Evolutionary conservation across 805 yeast genomes (phyloP).

Genomic region (Metschnikowia gelsemii): DNA sequence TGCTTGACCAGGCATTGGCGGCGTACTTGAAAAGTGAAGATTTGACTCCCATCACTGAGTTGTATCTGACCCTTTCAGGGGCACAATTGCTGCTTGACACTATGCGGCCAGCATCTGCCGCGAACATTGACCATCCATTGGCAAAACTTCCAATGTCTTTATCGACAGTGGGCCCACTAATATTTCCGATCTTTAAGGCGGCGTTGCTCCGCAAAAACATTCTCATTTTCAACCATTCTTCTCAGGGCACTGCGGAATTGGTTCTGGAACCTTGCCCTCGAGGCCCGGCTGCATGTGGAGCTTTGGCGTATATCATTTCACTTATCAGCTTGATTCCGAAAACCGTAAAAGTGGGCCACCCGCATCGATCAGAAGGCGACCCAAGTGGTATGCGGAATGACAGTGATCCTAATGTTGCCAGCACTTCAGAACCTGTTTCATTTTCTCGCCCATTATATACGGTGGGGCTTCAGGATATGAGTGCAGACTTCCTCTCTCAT

Average conservation of each 20-base stretch:
- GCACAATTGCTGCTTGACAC: slow-evolving; percentile 2
- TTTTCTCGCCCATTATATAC: slow-evolving; percentile 56
- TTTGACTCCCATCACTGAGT: slow-evolving; percentile 20
- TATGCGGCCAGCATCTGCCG: slow-evolving; percentile 20
- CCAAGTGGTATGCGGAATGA: too few species aligned
- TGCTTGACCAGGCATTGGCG: slow-evolving; percentile 30
- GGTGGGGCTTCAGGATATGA: slow-evolving; percentile 56
- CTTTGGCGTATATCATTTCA: slow-evolving; percentile 57
- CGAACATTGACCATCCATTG: slow-evolving; percentile 39
- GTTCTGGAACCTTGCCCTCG: slow-evolving; percentile 11
- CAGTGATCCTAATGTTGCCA: too few species aligned
- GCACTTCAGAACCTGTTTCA: too few species aligned
- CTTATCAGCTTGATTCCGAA: slow-evolving; percentile 63
- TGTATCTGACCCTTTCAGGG: slow-evolving; percentile 19
- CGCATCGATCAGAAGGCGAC: too few species aligned
- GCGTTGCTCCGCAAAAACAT: slow-evolving; percentile 58
- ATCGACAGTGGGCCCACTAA: slow-evolving; percentile 58
- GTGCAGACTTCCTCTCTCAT: slow-evolving; percentile 21
- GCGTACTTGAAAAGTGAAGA: slow-evolving; percentile 24
- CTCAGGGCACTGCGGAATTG: slow-evolving; percentile 11
- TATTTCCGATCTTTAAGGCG: slow-evolving; percentile 63
- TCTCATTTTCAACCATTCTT: slow-evolving; percentile 29
- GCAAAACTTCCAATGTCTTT: slow-evolving; percentile 45
- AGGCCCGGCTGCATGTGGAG: slow-evolving; percentile 28
- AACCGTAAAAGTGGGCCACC: slow-evolving; percentile 38